These are phyloP conservation scores for Populus trichocarpa DNA, from an alignment of 441 rosid species.

Conservation along the genomic window DNA sequence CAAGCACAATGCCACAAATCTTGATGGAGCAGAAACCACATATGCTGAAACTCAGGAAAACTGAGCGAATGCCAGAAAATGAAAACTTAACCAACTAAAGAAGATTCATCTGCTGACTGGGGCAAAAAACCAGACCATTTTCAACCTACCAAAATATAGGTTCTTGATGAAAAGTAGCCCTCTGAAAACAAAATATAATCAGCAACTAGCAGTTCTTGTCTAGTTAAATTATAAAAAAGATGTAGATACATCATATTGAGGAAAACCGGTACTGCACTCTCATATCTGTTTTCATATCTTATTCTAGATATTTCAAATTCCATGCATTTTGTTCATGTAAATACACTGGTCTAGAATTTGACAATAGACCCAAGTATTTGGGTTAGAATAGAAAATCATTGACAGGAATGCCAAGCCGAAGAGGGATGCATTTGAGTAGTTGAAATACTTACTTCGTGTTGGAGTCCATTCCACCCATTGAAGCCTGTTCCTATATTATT, in stretches of 20 bases:
- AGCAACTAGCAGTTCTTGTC: not conserved
- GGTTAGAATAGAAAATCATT: not conserved
- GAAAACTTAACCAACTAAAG: not conserved
- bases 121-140: not conserved
- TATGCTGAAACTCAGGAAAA: not conserved
- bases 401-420: not conserved
- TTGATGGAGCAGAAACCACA: not conserved
- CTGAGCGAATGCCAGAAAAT: not conserved
- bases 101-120: not conserved
- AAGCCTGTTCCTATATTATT: constrained; percentile 49
- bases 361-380: not conserved
- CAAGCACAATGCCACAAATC: not conserved
- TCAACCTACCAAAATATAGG: not conserved
- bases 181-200: constrained; percentile 2
- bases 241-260: not conserved
- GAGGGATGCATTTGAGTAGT: not conserved
- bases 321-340: not conserved
- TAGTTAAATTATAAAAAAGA: not conserved
- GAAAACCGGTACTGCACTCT: not conserved
- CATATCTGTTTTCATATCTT: not conserved
- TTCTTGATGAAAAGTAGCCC: not conserved
- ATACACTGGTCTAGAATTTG: not conserved
- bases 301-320: not conserved
- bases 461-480: constrained; percentile 68
- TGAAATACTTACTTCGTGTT: constrained; percentile 51